These are phyloP conservation scores for Venturia asperata DNA, from an alignment of 2,329 filamentous ascomycete genomes.

Conservation along the genomic window DNA sequence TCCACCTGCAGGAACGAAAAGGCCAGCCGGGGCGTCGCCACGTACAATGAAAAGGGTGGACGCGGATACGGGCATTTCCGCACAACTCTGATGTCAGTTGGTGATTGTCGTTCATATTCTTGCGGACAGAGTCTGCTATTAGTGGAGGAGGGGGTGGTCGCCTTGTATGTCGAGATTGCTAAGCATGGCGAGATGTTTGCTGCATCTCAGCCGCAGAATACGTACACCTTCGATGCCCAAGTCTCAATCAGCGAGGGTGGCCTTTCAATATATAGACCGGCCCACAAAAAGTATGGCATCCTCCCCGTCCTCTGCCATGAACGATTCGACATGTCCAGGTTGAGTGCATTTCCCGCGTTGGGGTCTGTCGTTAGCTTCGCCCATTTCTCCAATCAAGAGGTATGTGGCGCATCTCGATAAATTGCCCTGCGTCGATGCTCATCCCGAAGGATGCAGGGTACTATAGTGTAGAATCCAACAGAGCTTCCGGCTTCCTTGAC, in stretches of 20 bases:
- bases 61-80: background rate
- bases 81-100: background rate
- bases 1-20: background rate
- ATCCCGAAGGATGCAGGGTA: background rate
- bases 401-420: background rate
- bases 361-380: background rate
- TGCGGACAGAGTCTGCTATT: background rate
- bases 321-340: background rate
- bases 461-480: background rate
- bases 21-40: background rate
- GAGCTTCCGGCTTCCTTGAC: background rate
- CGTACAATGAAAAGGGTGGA: background rate
- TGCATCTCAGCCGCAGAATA: background rate
- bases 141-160: background rate
- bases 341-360: background rate
- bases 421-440: conserved; percentile 6
- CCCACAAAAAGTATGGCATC: background rate
- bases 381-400: background rate
- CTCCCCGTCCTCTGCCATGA: background rate
- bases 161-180: background rate
- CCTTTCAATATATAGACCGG: background rate
- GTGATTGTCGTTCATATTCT: background rate
- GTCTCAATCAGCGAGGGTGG: background rate
- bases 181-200: background rate
- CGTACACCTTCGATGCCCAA: background rate